Base-by-base conservation (phyloP, 228 moss, liverwort and hornwort species). In the Sphagnum fallax region DNA sequence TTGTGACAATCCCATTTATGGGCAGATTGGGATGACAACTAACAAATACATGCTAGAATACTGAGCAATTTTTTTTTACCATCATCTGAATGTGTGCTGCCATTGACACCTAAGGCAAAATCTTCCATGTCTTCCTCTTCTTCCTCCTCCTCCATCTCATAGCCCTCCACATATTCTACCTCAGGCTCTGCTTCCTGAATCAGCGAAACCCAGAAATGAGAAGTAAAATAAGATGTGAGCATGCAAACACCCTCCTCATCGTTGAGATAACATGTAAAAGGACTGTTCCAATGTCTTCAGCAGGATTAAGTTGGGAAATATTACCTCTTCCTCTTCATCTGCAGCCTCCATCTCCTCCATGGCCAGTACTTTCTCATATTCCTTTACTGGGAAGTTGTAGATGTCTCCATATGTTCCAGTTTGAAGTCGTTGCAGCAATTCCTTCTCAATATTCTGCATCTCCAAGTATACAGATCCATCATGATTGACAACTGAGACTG, bases 291-390 rank as follows among this genome's bases (percentile, higher is more conserved):
- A 32, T 32, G 32, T 32, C 32, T 32, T 32, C 32, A 32, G 32
- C 32, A 32, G 32, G 2, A 32, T 32, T 32, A 32, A 32, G 32
- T 32, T 32, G 2, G 32, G 32, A 32, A 32, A 32, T 32, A 32
- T 32, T 32, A 32, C 89, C 10, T 91, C 89, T 53, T 88, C 91
- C 10, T 89, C 84, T 67, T 90, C 93, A 51, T 74, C 88, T 67
- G 81, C 88, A 74, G 88, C 89, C 80, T 90, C 93, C 96, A 97
- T 93, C 79, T 90, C 93, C 69, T 96, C 96, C 96, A 97, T 93
- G 11, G 80, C 90, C 64, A 97, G 74, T 5, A 91, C 92, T 75
- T 82, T 96, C 76, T 96, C 97, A 72, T 97, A 97, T 74, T 97
- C 93, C 81, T 93, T 91, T 6, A 88, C 82, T 47, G 93, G 97